A percentile compares a stretch with the other conserved stretches of the same genome.
Evolutionary conservation across 192 early-diverging fungal genomes (phyloP).

Genomic region (Backusella parvicylindrica): DNA sequence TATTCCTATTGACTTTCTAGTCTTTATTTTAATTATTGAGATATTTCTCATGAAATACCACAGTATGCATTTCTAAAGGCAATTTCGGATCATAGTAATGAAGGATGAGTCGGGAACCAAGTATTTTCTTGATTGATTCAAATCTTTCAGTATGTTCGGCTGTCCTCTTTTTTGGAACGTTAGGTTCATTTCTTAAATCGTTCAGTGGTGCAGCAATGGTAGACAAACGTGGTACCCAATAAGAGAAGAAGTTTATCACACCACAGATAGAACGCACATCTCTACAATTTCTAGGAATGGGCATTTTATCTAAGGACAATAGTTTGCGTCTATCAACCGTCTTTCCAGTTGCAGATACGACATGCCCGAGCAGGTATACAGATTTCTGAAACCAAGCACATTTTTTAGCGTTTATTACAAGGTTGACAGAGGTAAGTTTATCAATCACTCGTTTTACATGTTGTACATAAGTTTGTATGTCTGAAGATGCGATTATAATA

Average conservation of each 20-base stretch:
- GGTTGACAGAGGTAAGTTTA: not conserved
- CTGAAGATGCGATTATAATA: constrained; percentile 6
- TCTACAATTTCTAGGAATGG: constrained; percentile 13
- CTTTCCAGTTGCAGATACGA: constrained; percentile 7
- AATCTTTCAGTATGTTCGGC: not conserved
- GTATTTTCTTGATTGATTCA: not conserved
- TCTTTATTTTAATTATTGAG: no score
- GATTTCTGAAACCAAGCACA: constrained; percentile 13
- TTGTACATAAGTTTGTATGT: constrained; percentile 1
- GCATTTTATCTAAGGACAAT: constrained; percentile 6
- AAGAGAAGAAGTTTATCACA: constrained; percentile 24
- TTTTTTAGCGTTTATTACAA: constrained; percentile 21
- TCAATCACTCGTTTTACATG: not conserved
- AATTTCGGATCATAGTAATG: no score
- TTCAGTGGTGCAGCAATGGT: not conserved
- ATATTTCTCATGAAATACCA: no score
- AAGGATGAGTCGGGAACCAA: constrained; percentile 6
- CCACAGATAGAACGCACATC: constrained; percentile 22
- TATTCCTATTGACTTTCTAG: no score
- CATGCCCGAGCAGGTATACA: constrained; percentile 7
- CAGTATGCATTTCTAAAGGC: no score
- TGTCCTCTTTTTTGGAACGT: not conserved
- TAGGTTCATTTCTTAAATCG: constrained; percentile 6
- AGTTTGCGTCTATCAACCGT: constrained; percentile 19
- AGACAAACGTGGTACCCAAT: constrained; percentile 10